Evolutionary conservation across 208 protist genomes (phyloP), one percentile per base, ranked within the genome.

Genomic region (Wallacemonas rigidus): DNA sequence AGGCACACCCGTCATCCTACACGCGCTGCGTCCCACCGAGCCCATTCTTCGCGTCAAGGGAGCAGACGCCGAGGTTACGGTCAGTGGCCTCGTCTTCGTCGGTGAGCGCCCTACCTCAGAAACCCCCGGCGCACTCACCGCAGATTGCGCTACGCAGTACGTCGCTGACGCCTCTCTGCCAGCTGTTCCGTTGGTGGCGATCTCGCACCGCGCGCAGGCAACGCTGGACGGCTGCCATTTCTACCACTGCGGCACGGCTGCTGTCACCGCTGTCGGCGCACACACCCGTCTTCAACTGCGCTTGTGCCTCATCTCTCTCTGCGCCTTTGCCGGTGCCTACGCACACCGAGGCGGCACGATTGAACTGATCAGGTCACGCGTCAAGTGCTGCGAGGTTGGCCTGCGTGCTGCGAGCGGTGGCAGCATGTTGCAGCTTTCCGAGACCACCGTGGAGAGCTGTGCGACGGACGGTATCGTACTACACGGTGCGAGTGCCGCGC

Each of bases 21-120:
- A 76, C 36, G 81, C 85, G 45, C 56, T 68, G 35, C 78, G 53
- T 15, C 51, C 67, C 40, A 67, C 84, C 35, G 78, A 85, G 74
- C 89, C 89, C 12, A 70, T 83, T n/a, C 62, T 94, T 15, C 53
- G 67, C 43, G 77, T 89, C 15, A 39, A 72, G n/a, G 89, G 89
- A 2, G 38, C 67, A 2, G 35, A 35, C 56, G 75, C 74, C 12
- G 67, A 57, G 14, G 63, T 91, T 41, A 68, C 57, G 6, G 47
- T 90, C 40, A 75, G 79, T n/a, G 86, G 86, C 0, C 6, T 94
- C 45, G 83, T 94, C n/a, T 82, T 94, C 3, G 75, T 87, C 14
- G 50, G 72, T 67, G 64, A 80, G 72, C 14, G 71, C 47, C 41
- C 9, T 74, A 48, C 17, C 53, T 9, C 50, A 67, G 54, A 43